These are phyloP conservation scores for Linnemannia zychae DNA, from an alignment of 192 early-diverging fungal species.

Conservation along the genomic window DNA sequence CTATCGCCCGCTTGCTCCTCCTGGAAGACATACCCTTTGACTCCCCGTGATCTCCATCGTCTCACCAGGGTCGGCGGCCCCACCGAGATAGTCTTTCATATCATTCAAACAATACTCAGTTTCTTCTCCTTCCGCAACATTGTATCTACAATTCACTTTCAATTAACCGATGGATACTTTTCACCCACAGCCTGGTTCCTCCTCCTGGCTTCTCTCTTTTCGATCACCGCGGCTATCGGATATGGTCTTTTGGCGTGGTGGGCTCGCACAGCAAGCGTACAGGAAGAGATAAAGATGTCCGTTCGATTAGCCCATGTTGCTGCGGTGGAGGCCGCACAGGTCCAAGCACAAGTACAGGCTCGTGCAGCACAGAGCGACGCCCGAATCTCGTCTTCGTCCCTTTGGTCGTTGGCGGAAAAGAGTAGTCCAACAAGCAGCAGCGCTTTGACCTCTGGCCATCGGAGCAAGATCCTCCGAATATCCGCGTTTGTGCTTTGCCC, in stretches of 20 bases:
- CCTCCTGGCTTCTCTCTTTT: not conserved
- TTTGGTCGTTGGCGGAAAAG: not conserved
- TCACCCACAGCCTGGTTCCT: constrained; percentile 29
- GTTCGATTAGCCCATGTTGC: not conserved
- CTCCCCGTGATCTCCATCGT: not conserved
- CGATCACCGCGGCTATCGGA: not conserved
- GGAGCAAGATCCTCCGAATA: not conserved
- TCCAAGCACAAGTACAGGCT: not conserved
- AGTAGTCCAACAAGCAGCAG: not conserved
- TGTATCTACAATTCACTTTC: constrained; percentile 11
- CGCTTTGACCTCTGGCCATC: not conserved
- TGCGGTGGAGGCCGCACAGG: not conserved
- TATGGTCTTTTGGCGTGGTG: constrained; percentile 21
- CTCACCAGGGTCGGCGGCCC: not conserved
- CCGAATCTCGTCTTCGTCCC: not conserved
- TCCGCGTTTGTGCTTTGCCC: constrained; percentile 14
- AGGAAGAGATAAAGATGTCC: constrained; percentile 6
- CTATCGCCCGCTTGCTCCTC: constrained; percentile 8
- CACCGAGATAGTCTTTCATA: constrained; percentile 14
- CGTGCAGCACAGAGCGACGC: not conserved
- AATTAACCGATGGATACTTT: constrained; percentile 6
- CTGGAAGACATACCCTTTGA: constrained; percentile 4
- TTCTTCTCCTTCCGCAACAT: constrained; percentile 7
- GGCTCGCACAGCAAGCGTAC: not conserved
- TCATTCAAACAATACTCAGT: not conserved